These are phyloP conservation scores for Conoideocrella luteorostrata DNA, from an alignment of 2,329 filamentous ascomycete genomes.

Conservation along the genomic window DNA sequence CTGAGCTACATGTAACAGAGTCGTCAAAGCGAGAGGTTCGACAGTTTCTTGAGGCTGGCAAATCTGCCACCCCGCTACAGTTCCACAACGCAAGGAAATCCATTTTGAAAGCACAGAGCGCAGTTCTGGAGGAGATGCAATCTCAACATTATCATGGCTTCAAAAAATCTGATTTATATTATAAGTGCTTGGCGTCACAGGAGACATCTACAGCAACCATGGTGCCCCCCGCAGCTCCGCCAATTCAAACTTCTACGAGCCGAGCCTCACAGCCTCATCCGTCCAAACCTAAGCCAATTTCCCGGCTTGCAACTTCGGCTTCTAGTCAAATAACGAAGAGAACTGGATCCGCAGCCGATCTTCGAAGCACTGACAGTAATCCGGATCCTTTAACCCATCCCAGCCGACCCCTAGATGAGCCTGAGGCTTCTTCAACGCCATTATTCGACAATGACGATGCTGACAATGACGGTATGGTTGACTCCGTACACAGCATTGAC, in stretches of 20 bases:
- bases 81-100: conserved; percentile 78
- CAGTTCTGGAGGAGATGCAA: conserved; percentile 78
- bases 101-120: conserved; percentile 75
- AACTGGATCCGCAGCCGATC: conserved; percentile 42
- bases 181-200: conserved; percentile 89
- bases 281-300: conserved; percentile 35
- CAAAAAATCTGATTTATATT: conserved; percentile 88
- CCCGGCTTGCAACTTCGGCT: conserved; percentile 33
- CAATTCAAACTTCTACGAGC: conserved; percentile 16
- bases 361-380: conserved; percentile 30
- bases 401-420: conserved; percentile 67
- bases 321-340: conserved; percentile 32
- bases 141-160: conserved; percentile 75
- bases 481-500: conserved; percentile 74
- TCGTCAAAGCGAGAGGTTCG: conserved; percentile 64
- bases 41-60: conserved; percentile 72
- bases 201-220: conserved; percentile 41
- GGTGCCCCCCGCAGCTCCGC: conserved; percentile 5
- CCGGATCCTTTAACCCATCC: conserved; percentile 34
- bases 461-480: conserved; percentile 62
- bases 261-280: conserved; percentile 31
- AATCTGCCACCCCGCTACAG: conserved; percentile 67
- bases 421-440: conserved; percentile 34
- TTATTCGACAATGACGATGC: conserved; percentile 79
- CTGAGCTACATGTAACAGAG: conserved; percentile 72